phyloP scores from a whole-genome alignment of 2,329 filamentous ascomycete genomes.

The Alternaria sp. region DNA sequence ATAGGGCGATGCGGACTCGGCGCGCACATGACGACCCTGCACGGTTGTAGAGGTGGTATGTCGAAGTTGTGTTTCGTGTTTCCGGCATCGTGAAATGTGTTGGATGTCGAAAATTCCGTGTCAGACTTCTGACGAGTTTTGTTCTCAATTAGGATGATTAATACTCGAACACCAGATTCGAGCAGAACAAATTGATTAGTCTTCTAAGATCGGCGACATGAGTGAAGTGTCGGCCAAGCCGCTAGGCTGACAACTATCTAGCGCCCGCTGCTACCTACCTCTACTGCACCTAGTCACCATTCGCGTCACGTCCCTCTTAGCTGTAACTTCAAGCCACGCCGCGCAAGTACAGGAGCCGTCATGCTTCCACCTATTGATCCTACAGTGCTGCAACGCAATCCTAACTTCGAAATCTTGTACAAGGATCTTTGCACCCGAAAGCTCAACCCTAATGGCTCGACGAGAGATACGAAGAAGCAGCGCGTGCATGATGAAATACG shows the following conservation, averaged over 20 bases:
- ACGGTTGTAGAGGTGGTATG: conserved; percentile 63
- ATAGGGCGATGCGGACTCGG: conserved; percentile 67
- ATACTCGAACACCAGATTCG: too few species aligned
- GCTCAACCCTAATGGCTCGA: conserved; percentile 56
- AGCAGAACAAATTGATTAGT: not conserved
- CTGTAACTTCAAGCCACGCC: not conserved
- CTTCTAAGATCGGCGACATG: not conserved
- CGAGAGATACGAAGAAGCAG: conserved; percentile 53
- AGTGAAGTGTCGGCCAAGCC: conserved; percentile 11
- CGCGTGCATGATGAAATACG: conserved; percentile 52
- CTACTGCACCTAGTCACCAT: conserved; percentile 5
- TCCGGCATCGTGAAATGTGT: not conserved
- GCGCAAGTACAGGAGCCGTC: not conserved
- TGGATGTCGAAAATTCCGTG: not conserved
- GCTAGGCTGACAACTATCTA: conserved; percentile 8
- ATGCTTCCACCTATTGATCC: conserved; percentile 56
- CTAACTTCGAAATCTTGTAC: conserved; percentile 56
- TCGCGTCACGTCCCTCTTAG: not conserved
- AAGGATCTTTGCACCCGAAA: conserved; percentile 55
- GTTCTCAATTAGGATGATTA: not conserved
- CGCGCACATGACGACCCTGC: conserved; percentile 70
- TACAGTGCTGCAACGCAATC: conserved; percentile 49
- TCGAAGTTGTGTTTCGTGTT: not conserved
- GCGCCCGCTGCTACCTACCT: conserved; percentile 6
- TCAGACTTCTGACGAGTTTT: not conserved